Evolutionary conservation across 257 asterid species (phyloP).

Genomic region (Nemophila menziesii): DNA sequence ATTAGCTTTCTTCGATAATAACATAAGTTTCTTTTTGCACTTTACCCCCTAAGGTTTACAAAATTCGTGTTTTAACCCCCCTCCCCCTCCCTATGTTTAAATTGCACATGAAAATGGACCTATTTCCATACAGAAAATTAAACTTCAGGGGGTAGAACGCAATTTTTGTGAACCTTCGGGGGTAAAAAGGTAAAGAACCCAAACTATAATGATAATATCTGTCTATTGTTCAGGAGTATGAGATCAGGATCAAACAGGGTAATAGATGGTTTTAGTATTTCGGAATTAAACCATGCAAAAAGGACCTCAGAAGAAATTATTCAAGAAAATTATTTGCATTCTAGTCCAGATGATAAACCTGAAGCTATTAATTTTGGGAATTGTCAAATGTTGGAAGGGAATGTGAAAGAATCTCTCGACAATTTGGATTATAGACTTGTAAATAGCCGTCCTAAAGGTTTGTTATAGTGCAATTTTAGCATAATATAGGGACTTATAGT

Average conservation of each 20-base stretch:
- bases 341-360: conserved; percentile 21
- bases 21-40: too few relatives aligned
- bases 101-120: too few relatives aligned
- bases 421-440: conserved; percentile 24
- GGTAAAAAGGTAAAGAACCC: too few relatives aligned
- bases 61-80: too few relatives aligned
- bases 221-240: conserved; percentile 30
- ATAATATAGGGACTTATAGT: not conserved
- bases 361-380: conserved; percentile 26
- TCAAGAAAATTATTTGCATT: conserved; percentile 61
- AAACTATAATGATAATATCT: conserved; percentile 4
- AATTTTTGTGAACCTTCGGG: too few relatives aligned
- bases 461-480: not conserved
- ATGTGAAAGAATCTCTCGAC: conserved; percentile 40
- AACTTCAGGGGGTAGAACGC: too few relatives aligned
- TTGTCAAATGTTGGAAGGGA: conserved; percentile 32
- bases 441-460: conserved; percentile 44
- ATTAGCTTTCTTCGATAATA: conserved; percentile 1
- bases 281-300: conserved; percentile 17
- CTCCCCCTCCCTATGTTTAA: too few relatives aligned
- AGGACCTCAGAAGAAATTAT: conserved; percentile 34
- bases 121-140: too few relatives aligned
- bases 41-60: too few relatives aligned
- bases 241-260: conserved; percentile 35
- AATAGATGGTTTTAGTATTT: conserved; percentile 31